These are phyloP conservation scores for Fusarium chuoi DNA, from an alignment of 2,329 filamentous ascomycete genomes.

Conservation along the genomic window DNA sequence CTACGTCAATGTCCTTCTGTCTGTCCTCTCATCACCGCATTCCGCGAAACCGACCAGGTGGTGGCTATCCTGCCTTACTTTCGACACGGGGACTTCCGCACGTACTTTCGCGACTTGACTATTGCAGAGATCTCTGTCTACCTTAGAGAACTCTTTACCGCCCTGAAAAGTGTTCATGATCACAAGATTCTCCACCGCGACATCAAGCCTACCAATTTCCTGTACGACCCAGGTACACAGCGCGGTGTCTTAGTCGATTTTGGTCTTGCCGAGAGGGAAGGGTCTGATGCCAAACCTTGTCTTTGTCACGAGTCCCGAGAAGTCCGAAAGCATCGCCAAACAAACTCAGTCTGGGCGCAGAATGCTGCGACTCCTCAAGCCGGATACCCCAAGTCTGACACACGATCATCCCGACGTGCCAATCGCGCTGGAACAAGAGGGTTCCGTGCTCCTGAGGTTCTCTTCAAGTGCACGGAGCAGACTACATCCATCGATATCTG, in stretches of 20 bases:
- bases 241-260: conserved; percentile 98
- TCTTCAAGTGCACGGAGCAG: conserved; percentile 97
- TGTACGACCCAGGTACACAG: conserved; percentile 84
- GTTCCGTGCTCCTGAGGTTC: conserved; percentile 94
- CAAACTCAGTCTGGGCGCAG: conserved; percentile 67
- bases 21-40: conserved; percentile 97
- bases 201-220: conserved; percentile 97
- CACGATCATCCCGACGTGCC: conserved; percentile 85
- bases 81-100: conserved; percentile 91
- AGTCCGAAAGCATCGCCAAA: conserved; percentile 69
- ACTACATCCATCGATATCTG: conserved; percentile 95
- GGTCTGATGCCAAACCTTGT: conserved; percentile 81
- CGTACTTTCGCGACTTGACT: conserved; percentile 92
- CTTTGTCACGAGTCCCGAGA: conserved; percentile 76
- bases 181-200: conserved; percentile 91
- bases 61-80: conserved; percentile 96
- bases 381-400: conserved; percentile 90
- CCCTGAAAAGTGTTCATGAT: conserved; percentile 83
- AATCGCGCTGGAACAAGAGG: conserved; percentile 95
- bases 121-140: conserved; percentile 89
- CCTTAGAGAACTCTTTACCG: conserved; percentile 87
- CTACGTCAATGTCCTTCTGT: conserved; percentile 85
- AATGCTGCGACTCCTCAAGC: conserved; percentile 61
- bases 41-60: conserved; percentile 92
- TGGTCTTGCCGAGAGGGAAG: conserved; percentile 89